Evolutionary conservation across 257 asterid genomes (phyloP).

Genomic region (Solanum microdontum): DNA sequence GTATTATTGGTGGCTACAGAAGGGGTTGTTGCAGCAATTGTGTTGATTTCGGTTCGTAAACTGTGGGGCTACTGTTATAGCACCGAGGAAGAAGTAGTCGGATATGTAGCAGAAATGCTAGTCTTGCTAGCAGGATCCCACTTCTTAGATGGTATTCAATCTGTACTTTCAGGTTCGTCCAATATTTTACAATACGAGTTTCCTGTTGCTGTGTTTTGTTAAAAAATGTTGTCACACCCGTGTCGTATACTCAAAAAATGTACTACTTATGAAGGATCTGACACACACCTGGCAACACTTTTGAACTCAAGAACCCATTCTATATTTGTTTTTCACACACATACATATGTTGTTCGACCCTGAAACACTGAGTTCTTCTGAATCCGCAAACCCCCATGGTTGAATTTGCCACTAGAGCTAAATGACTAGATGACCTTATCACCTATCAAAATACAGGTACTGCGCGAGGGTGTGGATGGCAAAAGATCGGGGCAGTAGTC

Average conservation of each 20-base stretch:
- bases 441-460: neutral
- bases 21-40: neutral
- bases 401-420: neutral
- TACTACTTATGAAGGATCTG: neutral
- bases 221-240: neutral
- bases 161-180: conserved; percentile 12
- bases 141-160: conserved; percentile 9
- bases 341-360: neutral
- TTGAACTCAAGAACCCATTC: neutral
- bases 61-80: conserved; percentile 13
- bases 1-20: neutral
- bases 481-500: conserved; percentile 6
- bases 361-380: neutral
- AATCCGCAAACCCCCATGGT: neutral
- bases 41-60: conserved; percentile 1
- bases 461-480: conserved; percentile 17
- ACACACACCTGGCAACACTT: neutral
- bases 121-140: conserved; percentile 7
- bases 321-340: neutral
- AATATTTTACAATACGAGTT: no score
- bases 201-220: neutral
- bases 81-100: conserved; percentile 4
- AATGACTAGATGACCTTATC: neutral
- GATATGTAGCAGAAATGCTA: conserved; percentile 7
- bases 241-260: neutral